Base-by-base conservation (phyloP, 2,329 filamentous ascomycete species). In the Colletotrichum sp. region DNA sequence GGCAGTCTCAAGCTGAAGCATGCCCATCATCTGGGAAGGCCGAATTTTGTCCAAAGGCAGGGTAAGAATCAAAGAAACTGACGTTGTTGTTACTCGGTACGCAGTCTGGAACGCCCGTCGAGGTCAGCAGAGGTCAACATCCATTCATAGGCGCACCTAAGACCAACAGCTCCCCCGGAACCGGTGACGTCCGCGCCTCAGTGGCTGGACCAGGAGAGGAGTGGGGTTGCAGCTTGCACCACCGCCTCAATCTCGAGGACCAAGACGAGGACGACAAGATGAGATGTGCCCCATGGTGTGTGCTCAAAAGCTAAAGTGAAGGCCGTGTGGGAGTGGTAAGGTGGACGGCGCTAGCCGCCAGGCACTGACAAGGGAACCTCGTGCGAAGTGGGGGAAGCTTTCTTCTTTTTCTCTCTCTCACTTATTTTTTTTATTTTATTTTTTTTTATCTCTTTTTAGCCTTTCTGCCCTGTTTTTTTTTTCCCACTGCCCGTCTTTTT, bases 291-390 rank as follows among this genome's bases (percentile, higher is more conserved):
- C 66, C 66, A 32, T 21, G 66, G 68, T 38, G 66, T 56, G 30
- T 52, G 24, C 66, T 36, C 34, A 9, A 16, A 52, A 24, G 43
- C 9, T 48, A 21, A n/a, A 48, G 43, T 48, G n/a, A 52, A 52
- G 43, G 43, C 21, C 43, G 43, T 21, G 43, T 52, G n/a, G 43
- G n/a, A 52, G 43, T 52, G 43, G n/a, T 21, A 21, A 21, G 43
- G 43, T 52, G 43, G 48, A 61, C 38, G 18, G 48, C 72, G 61
- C 72, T 62, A 71, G 61, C 52, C 60, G 62, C 56, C 15, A 66
- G 32, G 55, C 26, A 60, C 55, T n/a, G 73, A 75, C 73, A 62
- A 72, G 73, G 73, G 69, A 75, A 69, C 73, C 73, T 75, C 73
- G 73, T 75, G 69, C 38, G 38, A 48, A 64, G 73, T 75, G 73